phyloP scores from a whole-genome alignment of 1,284 basidiomycete genomes.

The Peniophora sp. region DNA sequence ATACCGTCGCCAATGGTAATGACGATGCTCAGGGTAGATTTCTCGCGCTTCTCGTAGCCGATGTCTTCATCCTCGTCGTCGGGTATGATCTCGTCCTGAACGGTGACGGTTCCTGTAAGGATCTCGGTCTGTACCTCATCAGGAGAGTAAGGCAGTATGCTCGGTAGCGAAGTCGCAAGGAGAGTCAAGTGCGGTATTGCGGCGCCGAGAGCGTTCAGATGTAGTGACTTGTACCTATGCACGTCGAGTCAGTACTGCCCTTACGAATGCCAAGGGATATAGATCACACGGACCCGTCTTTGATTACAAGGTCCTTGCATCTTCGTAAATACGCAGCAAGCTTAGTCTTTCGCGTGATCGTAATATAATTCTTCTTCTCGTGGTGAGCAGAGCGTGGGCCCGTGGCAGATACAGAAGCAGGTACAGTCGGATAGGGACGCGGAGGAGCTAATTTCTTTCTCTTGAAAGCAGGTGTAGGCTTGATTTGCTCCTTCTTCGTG shows the following conservation, averaged over 20 bases:
- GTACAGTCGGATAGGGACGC: slow-evolving; percentile 69
- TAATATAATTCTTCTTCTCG: slow-evolving; percentile 74
- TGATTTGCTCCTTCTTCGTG: too few relatives aligned
- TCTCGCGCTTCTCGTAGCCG: slow-evolving; percentile 54
- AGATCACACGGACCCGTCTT: slow-evolving; percentile 62
- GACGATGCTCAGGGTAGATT: slow-evolving; percentile 55
- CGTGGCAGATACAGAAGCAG: slow-evolving; percentile 67
- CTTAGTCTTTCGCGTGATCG: slow-evolving; percentile 72
- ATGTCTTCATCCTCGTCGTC: slow-evolving; percentile 72
- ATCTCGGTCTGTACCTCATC: slow-evolving; percentile 65
- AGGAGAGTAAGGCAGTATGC: slow-evolving; percentile 61
- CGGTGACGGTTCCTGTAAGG: slow-evolving; percentile 67
- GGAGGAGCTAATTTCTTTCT: slow-evolving; percentile 63
- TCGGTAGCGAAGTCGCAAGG: slow-evolving; percentile 64
- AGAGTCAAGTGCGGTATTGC: slow-evolving; percentile 80
- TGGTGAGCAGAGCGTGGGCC: slow-evolving; percentile 72
- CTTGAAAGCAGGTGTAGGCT: slow-evolving; percentile 16
- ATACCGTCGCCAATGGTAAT: slow-evolving; percentile 56
- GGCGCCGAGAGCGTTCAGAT: slow-evolving; percentile 78
- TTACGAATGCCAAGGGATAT: not conserved
- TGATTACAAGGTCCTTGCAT: slow-evolving; percentile 69
- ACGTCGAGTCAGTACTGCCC: not conserved
- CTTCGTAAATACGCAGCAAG: slow-evolving; percentile 71
- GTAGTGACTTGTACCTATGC: slow-evolving; percentile 65
- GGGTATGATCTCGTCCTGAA: slow-evolving; percentile 73